Evolutionary conservation across 2,329 filamentous ascomycete species (phyloP).

Genomic region (Ilyonectria destructans): DNA sequence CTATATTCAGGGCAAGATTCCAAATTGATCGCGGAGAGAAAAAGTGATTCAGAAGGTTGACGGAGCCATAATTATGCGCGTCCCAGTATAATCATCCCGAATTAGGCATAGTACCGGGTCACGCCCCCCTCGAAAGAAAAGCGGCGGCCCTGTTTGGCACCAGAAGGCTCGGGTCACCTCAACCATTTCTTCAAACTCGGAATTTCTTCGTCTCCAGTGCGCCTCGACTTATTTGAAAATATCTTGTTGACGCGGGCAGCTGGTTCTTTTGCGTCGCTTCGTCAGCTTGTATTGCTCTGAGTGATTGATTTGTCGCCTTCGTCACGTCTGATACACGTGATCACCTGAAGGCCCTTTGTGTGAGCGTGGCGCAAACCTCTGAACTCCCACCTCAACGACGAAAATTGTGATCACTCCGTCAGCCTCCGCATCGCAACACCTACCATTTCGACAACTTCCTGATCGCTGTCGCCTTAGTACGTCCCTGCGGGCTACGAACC

Average conservation of each 20-base stretch:
- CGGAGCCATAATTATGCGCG: conserved; percentile 24
- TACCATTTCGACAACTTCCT: conserved; percentile 13
- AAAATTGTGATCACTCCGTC: conserved; percentile 44
- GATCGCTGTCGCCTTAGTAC: conserved; percentile 25
- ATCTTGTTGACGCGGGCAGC: conserved; percentile 36
- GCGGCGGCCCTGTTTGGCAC: conserved; percentile 38
- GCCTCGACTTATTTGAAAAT: conserved; percentile 37
- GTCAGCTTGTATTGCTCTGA: conserved; percentile 32
- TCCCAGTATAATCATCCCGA: conserved; percentile 27
- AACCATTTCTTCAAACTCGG: conserved; percentile 42
- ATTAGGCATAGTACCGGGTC: conserved; percentile 40
- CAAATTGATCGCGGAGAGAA: background rate
- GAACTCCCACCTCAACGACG: conserved; percentile 27
- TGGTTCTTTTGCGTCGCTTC: conserved; percentile 31
- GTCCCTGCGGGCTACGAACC: conserved; percentile 3
- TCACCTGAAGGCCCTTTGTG: conserved; percentile 26
- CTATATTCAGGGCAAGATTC: background rate
- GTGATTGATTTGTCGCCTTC: conserved; percentile 30
- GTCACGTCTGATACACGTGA: conserved; percentile 41
- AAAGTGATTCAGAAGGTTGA: background rate
- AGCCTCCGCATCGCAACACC: conserved; percentile 29
- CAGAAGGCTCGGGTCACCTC: conserved; percentile 41
- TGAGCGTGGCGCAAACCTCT: conserved; percentile 43
- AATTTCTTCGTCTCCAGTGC: conserved; percentile 39
- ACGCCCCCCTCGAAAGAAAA: conserved; percentile 43